Evolutionary conservation across 441 rosid genomes (phyloP), one percentile per base, ranked within the genome.

Genomic region (Mallotus repandus): DNA sequence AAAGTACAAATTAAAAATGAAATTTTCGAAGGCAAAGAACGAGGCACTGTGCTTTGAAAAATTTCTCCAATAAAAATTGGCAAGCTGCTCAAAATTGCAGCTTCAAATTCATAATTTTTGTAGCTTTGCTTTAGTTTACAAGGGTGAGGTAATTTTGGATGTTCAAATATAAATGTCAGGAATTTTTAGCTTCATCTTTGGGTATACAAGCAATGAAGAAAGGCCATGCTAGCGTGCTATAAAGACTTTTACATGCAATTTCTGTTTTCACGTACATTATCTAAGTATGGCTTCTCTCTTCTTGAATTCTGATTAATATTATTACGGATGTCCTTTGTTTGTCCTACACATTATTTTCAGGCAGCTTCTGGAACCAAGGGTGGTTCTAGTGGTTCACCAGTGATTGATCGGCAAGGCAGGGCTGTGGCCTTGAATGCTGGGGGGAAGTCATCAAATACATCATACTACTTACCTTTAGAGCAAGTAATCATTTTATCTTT

Each of bases 331-430:
- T 65, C 14, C n/a, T 25, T 68, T 45, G 53, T 8, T n/a, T 70
- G 35, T 58, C 48, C 38, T 50, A 12, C 19, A 57, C 1, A 58
- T 50, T 41, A 74, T 53, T 79, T 80, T 63, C 80, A 93, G 99
- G 99, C 98, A 76, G 99, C 98, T 71, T 93, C 96, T 7, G 99
- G 99, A 75, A 93, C 98, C 43, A 93, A 90, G 82, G 96, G 97
- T 79, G 99, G 99, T 66, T 96, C 99, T 74, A 96, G 99, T 84
- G 99, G 99, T 77, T 96, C 98, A 72, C 98, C 98, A 9, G 97
- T 94, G 79, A 91, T 96, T 78, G 95, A 96, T 84, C 87, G 92
- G 87, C 91, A 89, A 88, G 99, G 98, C 68, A 89, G 90, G 84
- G 98, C 96, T 29, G 96, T 96, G 78, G 99, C 98, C 62, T 81